Evolutionary conservation across 2,329 filamentous ascomycete genomes (phyloP), one percentile per base, ranked within the genome.

Genomic region (Aspergillus oerlinghausenensis): DNA sequence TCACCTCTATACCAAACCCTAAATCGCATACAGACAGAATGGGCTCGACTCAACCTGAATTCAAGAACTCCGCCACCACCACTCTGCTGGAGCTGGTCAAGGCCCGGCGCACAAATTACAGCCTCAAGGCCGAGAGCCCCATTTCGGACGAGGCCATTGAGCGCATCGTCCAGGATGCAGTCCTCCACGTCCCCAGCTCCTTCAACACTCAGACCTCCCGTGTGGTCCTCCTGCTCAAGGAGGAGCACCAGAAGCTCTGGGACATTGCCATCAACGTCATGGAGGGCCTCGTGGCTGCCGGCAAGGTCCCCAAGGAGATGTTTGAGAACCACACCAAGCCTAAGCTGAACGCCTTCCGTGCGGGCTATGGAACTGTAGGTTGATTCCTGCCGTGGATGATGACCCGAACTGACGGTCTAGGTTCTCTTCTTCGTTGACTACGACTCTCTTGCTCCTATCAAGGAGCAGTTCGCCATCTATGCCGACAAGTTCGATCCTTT

Each of bases 201-300:
- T 96, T 95, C 86, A 96, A 96, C 85, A 88, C 85, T 49, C 92
- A 96, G 80, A 85, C 85, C 65, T 87, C 89, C 66, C 87, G 92
- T 59, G 78, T 88, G 56, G 83, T 95, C 47, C 82, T 96, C 54
- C 84, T 96, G 55, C 82, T 93, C 68, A 88, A 88, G 71, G 84
- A 84, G 64, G 89, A 96, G 75, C 92, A 96, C 80, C 85, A 91
- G 68, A 90, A 90, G 81, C 85, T 96, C 68, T 96, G 91, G 92
- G 86, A 90, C 70, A 81, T 91, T 59, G 81, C 86, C 57, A 79
- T 92, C 58, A 85, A 87, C 78, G 79, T 80, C 23, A 82, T 91
- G 63, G 69, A 71, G 63, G 64, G 65, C 1, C 67, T 71, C 3
- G 69, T 71, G 21, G 63, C 66, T 28, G 64, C 65, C 29, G 69